Conservation (phyloP, 2,329 filamentous ascomycete species). For the Trichoderma koningii region DNA sequence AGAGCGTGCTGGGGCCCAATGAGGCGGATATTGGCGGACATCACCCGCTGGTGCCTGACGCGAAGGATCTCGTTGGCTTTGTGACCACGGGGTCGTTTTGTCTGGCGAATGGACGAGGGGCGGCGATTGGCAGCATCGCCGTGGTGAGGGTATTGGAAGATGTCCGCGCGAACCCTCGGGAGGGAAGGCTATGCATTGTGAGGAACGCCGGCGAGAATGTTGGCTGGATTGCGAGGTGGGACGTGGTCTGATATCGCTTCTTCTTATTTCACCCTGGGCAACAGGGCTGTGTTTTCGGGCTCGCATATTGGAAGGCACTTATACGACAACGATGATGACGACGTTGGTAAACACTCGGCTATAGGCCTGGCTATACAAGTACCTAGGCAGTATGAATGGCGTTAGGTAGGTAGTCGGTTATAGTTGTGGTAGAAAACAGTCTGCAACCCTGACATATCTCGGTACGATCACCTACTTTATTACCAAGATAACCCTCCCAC, state of each 20-base stretch:
- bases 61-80: slow-evolving; percentile 81
- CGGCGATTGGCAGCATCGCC: slow-evolving; percentile 72
- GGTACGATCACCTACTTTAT: no score
- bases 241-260: slow-evolving; percentile 52
- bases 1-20: slow-evolving; percentile 38
- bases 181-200: slow-evolving; percentile 70
- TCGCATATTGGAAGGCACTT: no score
- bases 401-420: no score
- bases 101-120: slow-evolving; percentile 72
- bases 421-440: no score
- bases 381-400: no score
- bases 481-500: no score
- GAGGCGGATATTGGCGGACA: slow-evolving; percentile 51
- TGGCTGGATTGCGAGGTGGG: slow-evolving; percentile 79
- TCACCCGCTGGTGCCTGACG: slow-evolving; percentile 70
- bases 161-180: slow-evolving; percentile 40
- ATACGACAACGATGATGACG: no score
- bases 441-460: no score
- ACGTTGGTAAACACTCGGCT: no score
- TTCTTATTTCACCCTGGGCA: no score
- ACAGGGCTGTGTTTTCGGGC: no score
- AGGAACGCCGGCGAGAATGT: slow-evolving; percentile 76
- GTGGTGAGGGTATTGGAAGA: slow-evolving; percentile 56
- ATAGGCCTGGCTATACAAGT: no score
- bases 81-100: slow-evolving; percentile 86